Base-by-base conservation (phyloP, 129 eudicot genomes). In the Arctium minus region DNA sequence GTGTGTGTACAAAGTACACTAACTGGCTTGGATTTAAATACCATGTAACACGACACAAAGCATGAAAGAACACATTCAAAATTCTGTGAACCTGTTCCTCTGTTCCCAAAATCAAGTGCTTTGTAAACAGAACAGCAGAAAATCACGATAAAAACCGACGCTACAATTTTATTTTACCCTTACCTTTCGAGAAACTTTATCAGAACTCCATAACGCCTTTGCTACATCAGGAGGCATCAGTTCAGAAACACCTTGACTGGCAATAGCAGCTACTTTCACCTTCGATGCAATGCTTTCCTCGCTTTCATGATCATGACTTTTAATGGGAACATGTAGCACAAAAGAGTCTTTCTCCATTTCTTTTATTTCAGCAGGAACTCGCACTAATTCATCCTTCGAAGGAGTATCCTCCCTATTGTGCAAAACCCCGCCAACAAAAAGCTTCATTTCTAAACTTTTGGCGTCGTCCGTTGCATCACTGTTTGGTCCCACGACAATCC, bases 151-250 rank as follows among this genome's bases (percentile, higher is more conserved):
- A 33, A 17, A 37, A 10, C 17, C 17, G 6, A 46, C 6, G 17
- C 11, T 10, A 46, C 1, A 50, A 48, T 38, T 50, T 39, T 30
- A 40, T 0, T 74, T 33, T 56, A 71, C 73, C 5, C 80, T 81
- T 82, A 96, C 99, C 98, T 93, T 92, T 71, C 97, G 72, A 86
- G 99, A 93, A 77, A 90, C 90, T 84, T 96, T 93, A 80, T 86
- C 92, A 60, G 97, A 87, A 70, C 77, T 87, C 91, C 87, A 88
- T 50, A 96, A 93, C 30, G 97, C 98, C 86, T 96, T 96, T 9
- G 98, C 99, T 69, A 96, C 96, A 77, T 93, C 99, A 82, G 97
- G 90, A 84, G 99, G 98, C 99, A 93, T 96, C 72, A 96, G 93
- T 73, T 96, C 97, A 75, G 99, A 88, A 84, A 89, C 85, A 71